A percentile compares a stretch with the other conserved stretches of the same genome.
phyloP scores from a whole-genome alignment of 371 early-diverging fungal genomes.

The Mucor plumbeus region DNA sequence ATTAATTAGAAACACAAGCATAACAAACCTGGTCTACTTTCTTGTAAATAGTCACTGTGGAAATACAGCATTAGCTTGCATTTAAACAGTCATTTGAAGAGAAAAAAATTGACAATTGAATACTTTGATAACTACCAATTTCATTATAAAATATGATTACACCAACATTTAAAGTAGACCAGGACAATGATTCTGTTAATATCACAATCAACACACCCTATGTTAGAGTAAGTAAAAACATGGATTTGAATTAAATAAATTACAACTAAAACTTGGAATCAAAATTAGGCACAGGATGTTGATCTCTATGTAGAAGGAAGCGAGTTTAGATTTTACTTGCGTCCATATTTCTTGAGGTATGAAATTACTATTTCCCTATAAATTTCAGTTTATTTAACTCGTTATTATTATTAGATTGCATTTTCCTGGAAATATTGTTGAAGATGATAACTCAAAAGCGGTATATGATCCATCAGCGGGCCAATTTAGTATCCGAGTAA shows the following conservation, averaged over 20 bases:
- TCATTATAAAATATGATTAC: slow-evolving; percentile 77
- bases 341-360: slow-evolving; percentile 86
- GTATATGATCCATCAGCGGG: slow-evolving; percentile 83
- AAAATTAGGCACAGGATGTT: slow-evolving; percentile 76
- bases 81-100: too few species aligned
- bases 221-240: slow-evolving; percentile 67
- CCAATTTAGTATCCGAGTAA: slow-evolving; percentile 72
- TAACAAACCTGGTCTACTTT: too few species aligned
- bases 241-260: too few species aligned
- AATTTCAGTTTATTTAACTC: background rate
- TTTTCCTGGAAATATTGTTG: slow-evolving; percentile 82
- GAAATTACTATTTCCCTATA: too few species aligned
- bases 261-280: background rate
- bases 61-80: too few species aligned
- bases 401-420: slow-evolving; percentile 64
- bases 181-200: slow-evolving; percentile 75
- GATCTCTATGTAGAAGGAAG: slow-evolving; percentile 77
- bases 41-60: too few species aligned
- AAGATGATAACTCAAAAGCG: slow-evolving; percentile 87
- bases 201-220: slow-evolving; percentile 83
- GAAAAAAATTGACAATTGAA: background rate
- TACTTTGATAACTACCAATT: background rate
- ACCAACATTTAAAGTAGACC: slow-evolving; percentile 84
- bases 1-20: too few species aligned
- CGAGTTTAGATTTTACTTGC: slow-evolving; percentile 80